Base-by-base conservation (phyloP, 306 rosid species). In the Ziziphus jujuba region DNA sequence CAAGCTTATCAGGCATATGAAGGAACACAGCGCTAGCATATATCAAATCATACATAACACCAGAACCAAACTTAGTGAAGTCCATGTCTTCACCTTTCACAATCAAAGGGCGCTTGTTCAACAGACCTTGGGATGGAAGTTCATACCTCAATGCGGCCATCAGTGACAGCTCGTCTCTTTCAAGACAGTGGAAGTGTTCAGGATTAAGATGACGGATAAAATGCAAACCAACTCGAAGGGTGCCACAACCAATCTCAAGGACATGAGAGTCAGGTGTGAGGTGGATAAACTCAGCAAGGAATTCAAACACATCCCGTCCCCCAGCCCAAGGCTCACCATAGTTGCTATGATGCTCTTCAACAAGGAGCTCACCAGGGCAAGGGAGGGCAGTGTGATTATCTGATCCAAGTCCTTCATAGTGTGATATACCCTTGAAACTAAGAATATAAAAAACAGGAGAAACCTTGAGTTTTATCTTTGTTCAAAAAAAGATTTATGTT, bases 321-420 rank as follows among this genome's bases (percentile, higher is more conserved):
- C 98, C 96, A 9, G 98, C 98, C 98, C 96, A 92, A 19, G 98
- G 96, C 69, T 92, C 98, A 2, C 96, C 98, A 13, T 92, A 89
- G 83, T 92, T 92, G 82, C 96, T 92, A 69, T 89, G 98, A 72
- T 89, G 96, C 86, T 92, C 85, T 76, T 92, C 98, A 14, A 90
- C 96, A 8, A 89, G 89, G 70, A 89, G 96, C 72, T 77, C 96
- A 5, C 95, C 95, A 2, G 98, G 98, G 81, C 98, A 92, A 1
- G 95, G 96, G 28, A 87, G 79, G 40, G 89, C 83, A 3, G 96
- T 91, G 80, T 84, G 96, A 23, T 91, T 91, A 48, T 69, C 63
- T 8, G 82, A 40, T 21, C 80, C 87, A 1, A 80, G 57, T 77
- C 82, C 88, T 63, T 87, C 96, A 20, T 89, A 89, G 81, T 91